phyloP scores from a whole-genome alignment of 768 basidiomycete species.

The Ramaria rubella region DNA sequence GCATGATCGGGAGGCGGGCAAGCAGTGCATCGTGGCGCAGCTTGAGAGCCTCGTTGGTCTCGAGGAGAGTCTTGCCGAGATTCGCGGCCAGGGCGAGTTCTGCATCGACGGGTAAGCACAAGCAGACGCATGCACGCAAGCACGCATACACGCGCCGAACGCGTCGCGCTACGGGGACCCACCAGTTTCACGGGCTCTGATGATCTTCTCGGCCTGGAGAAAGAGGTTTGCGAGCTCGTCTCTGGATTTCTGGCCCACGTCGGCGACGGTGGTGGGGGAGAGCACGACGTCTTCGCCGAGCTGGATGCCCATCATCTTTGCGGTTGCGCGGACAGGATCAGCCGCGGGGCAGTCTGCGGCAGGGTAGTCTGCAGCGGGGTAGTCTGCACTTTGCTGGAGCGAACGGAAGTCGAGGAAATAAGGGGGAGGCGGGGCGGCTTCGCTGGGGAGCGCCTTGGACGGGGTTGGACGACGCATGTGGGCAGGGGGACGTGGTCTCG shows the following conservation, averaged over 20 bases:
- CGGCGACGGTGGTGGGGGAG: not conserved
- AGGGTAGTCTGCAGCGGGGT: conserved; percentile 17
- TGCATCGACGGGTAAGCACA: conserved; percentile 19
- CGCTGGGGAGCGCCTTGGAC: conserved; percentile 20
- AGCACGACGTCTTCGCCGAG: conserved; percentile 1
- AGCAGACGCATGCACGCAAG: not conserved
- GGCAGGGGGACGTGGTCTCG: conserved; percentile 67
- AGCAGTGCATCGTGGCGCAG: conserved; percentile 67
- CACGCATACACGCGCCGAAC: too few species aligned
- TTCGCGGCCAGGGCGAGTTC: conserved; percentile 66
- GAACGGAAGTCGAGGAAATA: conserved; percentile 40
- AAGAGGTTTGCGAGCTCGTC: conserved; percentile 68
- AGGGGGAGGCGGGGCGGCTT: conserved; percentile 47
- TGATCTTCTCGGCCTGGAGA: conserved; percentile 64
- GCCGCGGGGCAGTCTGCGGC: conserved; percentile 16
- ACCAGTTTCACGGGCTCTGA: conserved; percentile 75
- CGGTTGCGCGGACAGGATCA: conserved; percentile 13
- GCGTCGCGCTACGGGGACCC: conserved; percentile 20
- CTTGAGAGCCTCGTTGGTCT: conserved; percentile 62
- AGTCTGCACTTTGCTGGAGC: conserved; percentile 24
- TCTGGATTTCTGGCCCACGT: conserved; percentile 47
- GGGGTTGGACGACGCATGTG: conserved; percentile 48
- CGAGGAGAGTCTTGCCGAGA: conserved; percentile 61
- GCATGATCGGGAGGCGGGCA: conserved; percentile 50
- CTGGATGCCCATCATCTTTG: conserved; percentile 13